A percentile compares a stretch with the other conserved stretches of the same genome.
These are phyloP conservation scores for Syncephalastrum sp. DNA, from an alignment of 371 early-diverging fungal genomes.

Conservation along the genomic window DNA sequence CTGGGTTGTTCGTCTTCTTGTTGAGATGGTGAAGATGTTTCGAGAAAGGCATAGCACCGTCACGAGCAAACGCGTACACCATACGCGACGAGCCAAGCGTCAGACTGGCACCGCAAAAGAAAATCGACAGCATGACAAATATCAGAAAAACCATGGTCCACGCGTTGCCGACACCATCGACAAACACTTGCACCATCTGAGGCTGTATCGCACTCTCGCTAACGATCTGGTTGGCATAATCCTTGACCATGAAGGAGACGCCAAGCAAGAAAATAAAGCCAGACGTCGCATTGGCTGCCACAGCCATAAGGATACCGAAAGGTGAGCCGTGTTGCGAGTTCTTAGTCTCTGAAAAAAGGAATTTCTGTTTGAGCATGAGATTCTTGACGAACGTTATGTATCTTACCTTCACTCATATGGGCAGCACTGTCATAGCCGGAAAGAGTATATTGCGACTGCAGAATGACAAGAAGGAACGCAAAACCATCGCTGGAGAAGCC, in stretches of 20 bases:
- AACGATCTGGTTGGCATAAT: slow-evolving; percentile 45
- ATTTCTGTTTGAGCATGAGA: background rate
- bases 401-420: slow-evolving; percentile 64
- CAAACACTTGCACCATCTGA: slow-evolving; percentile 57
- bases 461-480: slow-evolving; percentile 56
- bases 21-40: slow-evolving; percentile 34
- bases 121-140: slow-evolving; percentile 53
- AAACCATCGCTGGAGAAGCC: slow-evolving; percentile 50
- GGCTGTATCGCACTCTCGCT: slow-evolving; percentile 51
- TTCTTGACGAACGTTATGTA: background rate
- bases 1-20: slow-evolving; percentile 36
- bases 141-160: slow-evolving; percentile 60
- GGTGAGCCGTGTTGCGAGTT: slow-evolving; percentile 58
- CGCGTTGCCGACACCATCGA: slow-evolving; percentile 58
- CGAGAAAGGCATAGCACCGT: slow-evolving; percentile 59
- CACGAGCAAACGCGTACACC: slow-evolving; percentile 78
- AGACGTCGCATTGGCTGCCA: slow-evolving; percentile 54
- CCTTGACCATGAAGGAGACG: slow-evolving; percentile 54
- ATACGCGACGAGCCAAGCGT: slow-evolving; percentile 64
- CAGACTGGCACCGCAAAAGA: slow-evolving; percentile 57
- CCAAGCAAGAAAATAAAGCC: slow-evolving; percentile 60
- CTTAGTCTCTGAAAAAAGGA: slow-evolving; percentile 52
- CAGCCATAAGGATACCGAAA: slow-evolving; percentile 60
- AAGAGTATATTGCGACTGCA: slow-evolving; percentile 65
- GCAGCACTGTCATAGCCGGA: slow-evolving; percentile 74